phyloP scores from a whole-genome alignment of 495 filamentous ascomycete genomes.

The Cercophora newfieldiana region DNA sequence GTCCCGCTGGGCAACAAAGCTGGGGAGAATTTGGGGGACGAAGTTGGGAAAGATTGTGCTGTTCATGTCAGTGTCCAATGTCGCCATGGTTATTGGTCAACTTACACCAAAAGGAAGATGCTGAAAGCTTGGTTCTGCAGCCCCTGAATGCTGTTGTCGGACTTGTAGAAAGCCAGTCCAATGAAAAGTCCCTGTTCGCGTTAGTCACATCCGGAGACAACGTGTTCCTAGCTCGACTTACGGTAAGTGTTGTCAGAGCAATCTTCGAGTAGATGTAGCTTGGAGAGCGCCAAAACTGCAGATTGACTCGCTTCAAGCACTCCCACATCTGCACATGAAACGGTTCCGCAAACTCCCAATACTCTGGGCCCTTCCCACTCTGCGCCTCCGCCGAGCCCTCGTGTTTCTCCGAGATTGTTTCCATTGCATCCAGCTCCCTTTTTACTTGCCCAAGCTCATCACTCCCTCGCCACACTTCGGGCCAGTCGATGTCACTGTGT shows the following conservation, averaged over 20 bases:
- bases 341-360: constrained; percentile 9
- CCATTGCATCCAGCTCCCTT: constrained; percentile 52
- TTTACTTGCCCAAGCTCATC: constrained; percentile 47
- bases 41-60: constrained; percentile 34
- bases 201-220: not conserved
- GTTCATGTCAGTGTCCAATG: too few species aligned
- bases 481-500: constrained; percentile 12
- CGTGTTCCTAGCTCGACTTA: not conserved
- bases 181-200: constrained; percentile 40
- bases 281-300: constrained; percentile 69
- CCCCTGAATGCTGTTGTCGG: constrained; percentile 60
- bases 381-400: too few species aligned
- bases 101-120: constrained; percentile 61
- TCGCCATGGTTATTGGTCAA: constrained; percentile 15
- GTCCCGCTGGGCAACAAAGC: constrained; percentile 60
- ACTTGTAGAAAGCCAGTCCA: constrained; percentile 48
- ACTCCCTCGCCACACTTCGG: constrained; percentile 6
- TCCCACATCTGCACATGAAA: constrained; percentile 20
- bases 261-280: constrained; percentile 62
- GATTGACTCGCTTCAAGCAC: constrained; percentile 52
- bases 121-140: constrained; percentile 71
- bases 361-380: not conserved
- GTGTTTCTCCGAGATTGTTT: constrained; percentile 12
- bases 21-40: constrained; percentile 61
- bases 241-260: constrained; percentile 33